phyloP scores from a whole-genome alignment of 306 rosid genomes.

The Trifolium subterraneum region DNA sequence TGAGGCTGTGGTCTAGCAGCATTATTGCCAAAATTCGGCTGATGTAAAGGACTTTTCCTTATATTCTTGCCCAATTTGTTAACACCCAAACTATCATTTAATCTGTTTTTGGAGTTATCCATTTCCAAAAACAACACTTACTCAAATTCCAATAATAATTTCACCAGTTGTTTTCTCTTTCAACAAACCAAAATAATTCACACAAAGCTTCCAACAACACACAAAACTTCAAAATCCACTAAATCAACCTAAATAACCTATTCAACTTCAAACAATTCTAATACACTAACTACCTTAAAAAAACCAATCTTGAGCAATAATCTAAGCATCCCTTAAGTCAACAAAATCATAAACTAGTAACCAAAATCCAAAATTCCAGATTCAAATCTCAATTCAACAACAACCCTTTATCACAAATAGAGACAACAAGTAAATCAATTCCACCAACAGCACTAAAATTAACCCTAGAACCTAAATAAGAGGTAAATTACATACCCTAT shows the following conservation, averaged over 20 bases:
- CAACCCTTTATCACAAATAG: constrained; percentile 14
- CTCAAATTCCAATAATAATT: constrained; percentile 37
- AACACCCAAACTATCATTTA: constrained; percentile 81
- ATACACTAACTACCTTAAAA: constrained; percentile 13
- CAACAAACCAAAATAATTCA: constrained; percentile 49
- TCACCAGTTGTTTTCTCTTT: constrained; percentile 21
- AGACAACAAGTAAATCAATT: constrained; percentile 26
- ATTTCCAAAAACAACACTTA: constrained; percentile 46
- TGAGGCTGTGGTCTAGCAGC: constrained; percentile 86
- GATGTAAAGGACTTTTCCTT: constrained; percentile 89
- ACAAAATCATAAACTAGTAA: constrained; percentile 38
- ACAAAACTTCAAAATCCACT: constrained; percentile 39
- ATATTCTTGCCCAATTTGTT: constrained; percentile 89
- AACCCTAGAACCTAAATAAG: constrained; percentile 49
- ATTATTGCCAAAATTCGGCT: constrained; percentile 71
- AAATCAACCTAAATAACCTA: constrained; percentile 23
- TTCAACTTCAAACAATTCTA: constrained; percentile 35
- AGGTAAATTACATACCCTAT: constrained; percentile 57
- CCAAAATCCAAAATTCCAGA: constrained; percentile 18
- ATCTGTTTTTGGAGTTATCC: constrained; percentile 78
- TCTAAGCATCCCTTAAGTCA: constrained; percentile 43
- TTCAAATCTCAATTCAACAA: constrained; percentile 33
- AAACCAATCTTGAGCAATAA: constrained; percentile 34
- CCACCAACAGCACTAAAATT: constrained; percentile 46
- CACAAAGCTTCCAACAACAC: constrained; percentile 43